Percentiles rank a stretch among this genome's conserved stretches.
phyloP scores from a whole-genome alignment of 2,329 filamentous ascomycete species.

The Alternaria conjuncta region DNA sequence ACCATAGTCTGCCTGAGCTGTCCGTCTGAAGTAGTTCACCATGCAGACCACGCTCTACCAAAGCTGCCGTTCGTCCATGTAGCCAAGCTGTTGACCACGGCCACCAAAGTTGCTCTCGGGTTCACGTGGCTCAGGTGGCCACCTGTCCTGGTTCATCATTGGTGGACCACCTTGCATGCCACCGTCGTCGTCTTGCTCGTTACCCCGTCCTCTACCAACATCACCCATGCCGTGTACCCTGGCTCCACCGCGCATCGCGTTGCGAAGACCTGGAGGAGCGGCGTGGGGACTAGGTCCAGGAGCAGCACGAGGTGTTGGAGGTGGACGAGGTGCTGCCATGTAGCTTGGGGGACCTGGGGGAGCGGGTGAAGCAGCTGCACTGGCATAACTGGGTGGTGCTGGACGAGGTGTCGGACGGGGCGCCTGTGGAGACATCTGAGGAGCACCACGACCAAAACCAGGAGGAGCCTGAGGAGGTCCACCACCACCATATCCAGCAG shows the following conservation, averaged over 20 bases:
- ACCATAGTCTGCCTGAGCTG: neutral
- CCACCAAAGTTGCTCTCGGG: neutral
- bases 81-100: neutral
- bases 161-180: neutral
- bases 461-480: neutral
- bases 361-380: neutral
- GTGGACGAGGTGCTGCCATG: neutral
- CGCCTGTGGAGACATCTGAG: neutral
- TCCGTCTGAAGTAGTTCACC: neutral
- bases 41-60: neutral
- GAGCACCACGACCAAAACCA: neutral
- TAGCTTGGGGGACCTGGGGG: neutral
- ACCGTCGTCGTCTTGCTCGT: neutral
- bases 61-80: neutral
- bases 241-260: neutral
- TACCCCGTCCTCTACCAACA: neutral
- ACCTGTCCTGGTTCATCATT: neutral
- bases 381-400: neutral
- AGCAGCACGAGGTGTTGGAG: neutral
- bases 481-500: neutral
- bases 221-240: neutral
- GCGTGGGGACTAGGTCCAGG: neutral
- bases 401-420: neutral
- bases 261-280: neutral
- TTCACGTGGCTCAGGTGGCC: neutral